These are phyloP conservation scores for Chamaenerion angustifolium DNA, from an alignment of 345 rosid species.

Conservation along the genomic window DNA sequence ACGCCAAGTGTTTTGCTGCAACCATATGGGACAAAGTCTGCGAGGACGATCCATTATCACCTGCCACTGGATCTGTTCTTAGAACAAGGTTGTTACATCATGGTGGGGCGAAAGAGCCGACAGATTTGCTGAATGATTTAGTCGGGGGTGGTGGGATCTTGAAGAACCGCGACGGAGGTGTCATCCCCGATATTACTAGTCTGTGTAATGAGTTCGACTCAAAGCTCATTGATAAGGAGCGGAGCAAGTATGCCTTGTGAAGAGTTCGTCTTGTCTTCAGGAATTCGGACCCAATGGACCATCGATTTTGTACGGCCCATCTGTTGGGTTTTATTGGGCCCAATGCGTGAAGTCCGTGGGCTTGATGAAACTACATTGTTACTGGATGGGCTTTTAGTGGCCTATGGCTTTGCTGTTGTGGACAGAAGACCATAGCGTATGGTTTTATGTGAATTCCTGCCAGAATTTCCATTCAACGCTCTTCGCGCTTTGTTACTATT, in stretches of 20 bases:
- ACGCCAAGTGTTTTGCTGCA: conserved; percentile 78
- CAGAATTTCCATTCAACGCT: too few relatives aligned
- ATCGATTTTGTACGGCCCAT: too few relatives aligned
- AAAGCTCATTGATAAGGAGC: conserved; percentile 1
- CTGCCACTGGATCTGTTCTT: conserved; percentile 49
- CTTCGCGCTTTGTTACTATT: too few relatives aligned
- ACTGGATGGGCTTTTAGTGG: too few relatives aligned
- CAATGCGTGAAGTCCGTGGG: too few relatives aligned
- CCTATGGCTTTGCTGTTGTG: too few relatives aligned
- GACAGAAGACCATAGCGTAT: too few relatives aligned
- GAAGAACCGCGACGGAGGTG: conserved; percentile 31
- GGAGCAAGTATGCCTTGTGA: neutral
- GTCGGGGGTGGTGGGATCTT: conserved; percentile 46
- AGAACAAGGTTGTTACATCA: conserved; percentile 56
- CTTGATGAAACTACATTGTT: too few relatives aligned
- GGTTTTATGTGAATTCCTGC: too few relatives aligned
- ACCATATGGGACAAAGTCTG: conserved; percentile 78
- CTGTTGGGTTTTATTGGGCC: too few relatives aligned
- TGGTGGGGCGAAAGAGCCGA: conserved; percentile 88
- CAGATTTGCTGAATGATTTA: conserved; percentile 50
- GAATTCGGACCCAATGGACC: too few relatives aligned
- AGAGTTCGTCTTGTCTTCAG: too few relatives aligned
- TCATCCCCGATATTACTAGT: conserved; percentile 51
- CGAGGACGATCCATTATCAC: conserved; percentile 72
- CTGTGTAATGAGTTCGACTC: conserved; percentile 35